These are phyloP conservation scores for Kazachstania martiniae DNA, from an alignment of 805 yeast species.

Conservation along the genomic window DNA sequence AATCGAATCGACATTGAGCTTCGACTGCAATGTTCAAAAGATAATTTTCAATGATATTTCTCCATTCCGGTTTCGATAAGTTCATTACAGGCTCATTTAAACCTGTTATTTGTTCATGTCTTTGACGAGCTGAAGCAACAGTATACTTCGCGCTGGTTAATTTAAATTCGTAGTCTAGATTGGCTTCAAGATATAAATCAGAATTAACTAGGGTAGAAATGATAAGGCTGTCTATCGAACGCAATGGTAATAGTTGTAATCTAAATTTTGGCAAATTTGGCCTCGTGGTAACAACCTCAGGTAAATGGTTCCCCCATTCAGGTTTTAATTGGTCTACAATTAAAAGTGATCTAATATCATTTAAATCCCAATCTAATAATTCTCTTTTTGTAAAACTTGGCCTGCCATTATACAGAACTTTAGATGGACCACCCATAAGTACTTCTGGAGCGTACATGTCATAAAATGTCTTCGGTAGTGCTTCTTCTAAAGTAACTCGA, in stretches of 20 bases:
- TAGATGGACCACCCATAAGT: conserved; percentile 31
- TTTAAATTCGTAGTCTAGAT: conserved; percentile 42
- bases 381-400: conserved; percentile 54
- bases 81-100: conserved; percentile 21
- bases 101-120: conserved; percentile 32
- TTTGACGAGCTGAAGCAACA: conserved; percentile 42
- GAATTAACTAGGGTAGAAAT: conserved; percentile 40
- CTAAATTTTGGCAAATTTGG: conserved; percentile 31
- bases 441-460: conserved; percentile 53
- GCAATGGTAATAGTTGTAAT: conserved; percentile 42
- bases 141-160: conserved; percentile 53
- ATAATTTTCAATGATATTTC: conserved; percentile 64
- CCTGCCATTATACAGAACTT: conserved; percentile 41
- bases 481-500: conserved; percentile 33
- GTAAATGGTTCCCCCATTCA: conserved; percentile 47
- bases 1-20: conserved; percentile 59
- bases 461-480: conserved; percentile 39
- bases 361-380: conserved; percentile 58
- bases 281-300: conserved; percentile 27
- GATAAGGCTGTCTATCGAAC: conserved; percentile 38
- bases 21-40: conserved; percentile 55
- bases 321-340: conserved; percentile 40
- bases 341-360: conserved; percentile 55
- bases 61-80: conserved; percentile 53
- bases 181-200: conserved; percentile 58